phyloP scores from a whole-genome alignment of 352 stramenopile species.

The Phytophthora sp. region DNA sequence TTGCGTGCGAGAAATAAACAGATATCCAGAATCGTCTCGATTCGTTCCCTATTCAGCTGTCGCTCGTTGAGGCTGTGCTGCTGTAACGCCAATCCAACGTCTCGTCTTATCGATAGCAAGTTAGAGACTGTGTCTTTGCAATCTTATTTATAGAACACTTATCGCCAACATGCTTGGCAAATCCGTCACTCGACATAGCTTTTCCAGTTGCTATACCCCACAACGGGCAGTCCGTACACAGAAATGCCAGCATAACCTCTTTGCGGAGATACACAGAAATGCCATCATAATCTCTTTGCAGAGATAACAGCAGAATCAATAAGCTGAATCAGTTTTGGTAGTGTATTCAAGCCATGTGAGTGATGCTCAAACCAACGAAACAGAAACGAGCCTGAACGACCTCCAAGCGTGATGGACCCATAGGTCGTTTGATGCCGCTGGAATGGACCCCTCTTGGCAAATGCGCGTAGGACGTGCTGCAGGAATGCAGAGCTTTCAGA shows the following conservation, averaged over 20 bases:
- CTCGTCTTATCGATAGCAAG: background rate
- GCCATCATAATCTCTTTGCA: background rate
- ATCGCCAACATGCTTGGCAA: background rate
- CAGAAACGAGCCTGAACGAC: background rate
- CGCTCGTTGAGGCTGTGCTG: background rate
- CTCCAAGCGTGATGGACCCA: no score
- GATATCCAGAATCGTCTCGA: background rate
- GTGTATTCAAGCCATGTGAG: background rate
- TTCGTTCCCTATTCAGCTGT: background rate
- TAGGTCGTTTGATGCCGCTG: no score
- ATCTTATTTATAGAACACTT: background rate
- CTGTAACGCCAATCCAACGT: background rate
- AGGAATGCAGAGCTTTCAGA: no score
- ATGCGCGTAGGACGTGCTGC: no score
- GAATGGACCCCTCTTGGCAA: no score
- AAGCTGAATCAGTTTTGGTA: background rate
- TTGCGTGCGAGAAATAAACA: slow-evolving; percentile 11
- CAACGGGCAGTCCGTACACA: background rate
- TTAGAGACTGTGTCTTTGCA: background rate
- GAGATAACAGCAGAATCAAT: background rate
- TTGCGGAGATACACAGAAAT: background rate
- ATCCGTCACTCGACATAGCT: background rate
- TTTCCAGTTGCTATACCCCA: background rate
- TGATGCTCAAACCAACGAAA: background rate
- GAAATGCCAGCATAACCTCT: background rate